Evolutionary conservation across 192 early-diverging fungal species (phyloP), one percentile per base, ranked within the genome.

Genomic region (Dispira simplex): DNA sequence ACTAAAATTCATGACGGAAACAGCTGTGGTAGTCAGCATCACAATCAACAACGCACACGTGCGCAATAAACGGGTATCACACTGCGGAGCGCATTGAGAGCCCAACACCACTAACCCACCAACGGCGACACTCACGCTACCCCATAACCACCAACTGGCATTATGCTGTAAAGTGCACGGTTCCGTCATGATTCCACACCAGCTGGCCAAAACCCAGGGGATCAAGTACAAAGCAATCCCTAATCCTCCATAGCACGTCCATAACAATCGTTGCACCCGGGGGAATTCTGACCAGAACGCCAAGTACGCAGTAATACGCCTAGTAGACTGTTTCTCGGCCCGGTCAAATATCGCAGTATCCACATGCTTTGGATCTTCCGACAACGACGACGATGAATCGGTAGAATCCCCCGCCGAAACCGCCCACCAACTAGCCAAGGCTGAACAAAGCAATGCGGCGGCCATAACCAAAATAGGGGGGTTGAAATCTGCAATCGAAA

Each of bases 401-500:
- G 32, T 39, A 39, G 32, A 39, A 39, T 39, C 32, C 32, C 6
- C 32, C 6, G 1, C 32, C 32, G 32, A 4, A 39, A 6, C 32
- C 32, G 18, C 69, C 77, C 75, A 73, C 75, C 77, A 77, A 64
- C 76, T 69, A 63, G 51, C 68, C 75, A 76, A 84, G 70, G 78
- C 85, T 51, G 87, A 81, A 49, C 87, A 67, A 20, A 89, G 74
- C 56, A 93, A 69, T 27, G 84, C 82, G 53, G 83, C 83, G 8
- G 87, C 80, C 48, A 93, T 79, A 46, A 93, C 72, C 23, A 85
- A 84, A 5, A 90, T 76, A 0, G 92, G 90, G 20, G 90, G 90
- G 64, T 95, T 84, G 69, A 95, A 98, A 58, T 88, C 79, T 51
- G 87, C 86, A 51, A 98, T 88, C 3, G 93, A 92, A 39, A 95